Evolutionary conservation across 208 protist species (phyloP).

Genomic region (Vickermania spadyakhi): DNA sequence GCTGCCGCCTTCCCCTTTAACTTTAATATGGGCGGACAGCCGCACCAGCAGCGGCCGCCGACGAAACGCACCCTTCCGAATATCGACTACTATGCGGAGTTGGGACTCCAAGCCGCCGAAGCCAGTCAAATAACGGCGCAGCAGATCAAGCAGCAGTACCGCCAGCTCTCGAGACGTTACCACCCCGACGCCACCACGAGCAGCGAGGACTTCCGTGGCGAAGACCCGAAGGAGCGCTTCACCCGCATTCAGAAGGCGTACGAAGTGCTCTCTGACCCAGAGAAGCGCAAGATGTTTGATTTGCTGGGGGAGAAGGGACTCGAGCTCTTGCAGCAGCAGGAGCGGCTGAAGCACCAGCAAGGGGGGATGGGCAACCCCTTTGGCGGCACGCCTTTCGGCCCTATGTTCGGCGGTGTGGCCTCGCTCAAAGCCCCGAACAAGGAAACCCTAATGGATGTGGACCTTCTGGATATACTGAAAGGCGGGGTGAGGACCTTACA

Average conservation of each 20-base stretch:
- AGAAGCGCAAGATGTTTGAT: constrained; percentile 90
- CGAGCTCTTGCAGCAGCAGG: constrained; percentile 48
- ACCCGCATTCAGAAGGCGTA: constrained; percentile 77
- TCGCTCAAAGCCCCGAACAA: constrained; percentile 70
- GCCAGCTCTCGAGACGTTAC: constrained; percentile 57
- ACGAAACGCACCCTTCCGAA: constrained; percentile 12
- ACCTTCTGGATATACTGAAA: constrained; percentile 91
- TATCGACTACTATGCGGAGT: constrained; percentile 73
- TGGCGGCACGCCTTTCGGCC: neutral
- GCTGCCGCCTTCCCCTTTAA: too few species aligned
- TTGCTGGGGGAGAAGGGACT: constrained; percentile 83
- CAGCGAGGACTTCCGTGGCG: neutral
- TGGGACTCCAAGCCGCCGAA: constrained; percentile 44
- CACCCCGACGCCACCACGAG: constrained; percentile 62
- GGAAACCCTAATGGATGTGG: constrained; percentile 58
- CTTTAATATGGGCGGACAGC: constrained; percentile 2
- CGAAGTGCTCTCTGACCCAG: constrained; percentile 84
- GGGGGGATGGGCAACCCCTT: constrained; percentile 36
- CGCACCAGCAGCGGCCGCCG: neutral
- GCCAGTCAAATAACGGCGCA: constrained; percentile 32
- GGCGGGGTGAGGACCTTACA: constrained; percentile 63
- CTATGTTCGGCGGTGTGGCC: constrained; percentile 21
- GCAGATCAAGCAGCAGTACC: constrained; percentile 76
- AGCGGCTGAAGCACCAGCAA: constrained; percentile 5
- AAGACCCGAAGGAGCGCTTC: constrained; percentile 57